Base-by-base conservation (phyloP, 805 yeast genomes). In the Candida taoyuanica region DNA sequence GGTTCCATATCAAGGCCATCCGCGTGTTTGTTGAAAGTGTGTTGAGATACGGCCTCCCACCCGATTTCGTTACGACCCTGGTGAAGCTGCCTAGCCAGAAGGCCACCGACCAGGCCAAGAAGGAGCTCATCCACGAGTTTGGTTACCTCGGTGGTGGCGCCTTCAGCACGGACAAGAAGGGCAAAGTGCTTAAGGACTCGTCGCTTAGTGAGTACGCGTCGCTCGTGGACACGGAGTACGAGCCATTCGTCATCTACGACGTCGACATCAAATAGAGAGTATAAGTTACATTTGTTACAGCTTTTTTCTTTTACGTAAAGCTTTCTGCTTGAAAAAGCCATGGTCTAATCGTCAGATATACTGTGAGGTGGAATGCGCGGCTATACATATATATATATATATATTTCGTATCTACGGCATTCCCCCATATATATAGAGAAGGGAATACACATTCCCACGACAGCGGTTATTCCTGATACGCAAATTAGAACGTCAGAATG, bases 21-120 rank as follows among this genome's bases (percentile, higher is more conserved):
- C 79, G 97, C 50, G 73, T 85, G 15, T 93, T 84, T 62, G 96
- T 91, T 27, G 99, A 93, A 66, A 76, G 88, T 35, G 96, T 93
- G 13, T 73, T 93, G 60, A 81, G 99, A 64, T 93, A 93, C 61
- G 99, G 99, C 1, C 74, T 93, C 48, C 99, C 98, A 25, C 97
- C 98, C 21, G 83, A 82, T 53, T 93, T 91, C 61, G 74, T 77
- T 56, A 67, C 75, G 12, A 68, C 66, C 29, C 53, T 71, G 24
- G 62, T 71, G 34, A 65, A 67, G 18, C 62, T 71, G 19, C 72
- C 84, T 50, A 66, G 62, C 19, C 40, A 39, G 29, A 65, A 68
- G 49, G 60, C 67, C 16, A 56, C 70, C 29, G 67, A 64, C 21
- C 76, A 73, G 61, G 78, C 88, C 31, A 88, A 82, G 63, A 65